Evolutionary conservation across 1,284 basidiomycete genomes (phyloP), one percentile per base, ranked within the genome.

Genomic region (Ustilago bromivora): DNA sequence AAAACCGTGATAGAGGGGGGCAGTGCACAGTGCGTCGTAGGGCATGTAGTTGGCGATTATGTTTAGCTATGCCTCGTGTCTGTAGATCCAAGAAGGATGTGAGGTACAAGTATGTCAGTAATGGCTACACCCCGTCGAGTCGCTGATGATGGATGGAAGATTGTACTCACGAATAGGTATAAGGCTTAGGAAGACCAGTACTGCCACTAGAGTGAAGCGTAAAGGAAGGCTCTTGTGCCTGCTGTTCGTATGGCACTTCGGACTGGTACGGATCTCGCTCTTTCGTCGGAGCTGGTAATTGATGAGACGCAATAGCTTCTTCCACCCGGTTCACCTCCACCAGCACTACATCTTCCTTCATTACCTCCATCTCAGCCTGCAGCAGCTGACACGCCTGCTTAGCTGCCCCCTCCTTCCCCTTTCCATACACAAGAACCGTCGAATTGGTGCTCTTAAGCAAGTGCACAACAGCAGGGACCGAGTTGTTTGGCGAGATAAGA

Each of bases 401-500:
- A 1, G 67, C 71, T 1, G 68, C 64, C 0, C 41, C 17, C 9
- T 35, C 47, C 36, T 61, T 70, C 9, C 71, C 60, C 1, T 36
- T 1, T 9, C 64, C 46, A 31, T 32, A 53, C 5, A 78, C 12
- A 38, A 74, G 57, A 0, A 53, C 49, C 3, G 40, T 13, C 6
- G 66, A 58, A 17, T 28, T 31, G 6, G 62, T 76, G 4, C 69
- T 46, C 28, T 76, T 71, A 56, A 80, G 35, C 2, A 80, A 66
- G 47, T 80, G 78, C 12, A 58, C 66, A 13, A 73, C 51, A 0
- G 78, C 76, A 7, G 71, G 68, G 2, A 63, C 57, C 34, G 67
- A 75, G 60, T 78, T 80, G 61, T 80, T 78, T 36, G 78, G 78
- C 35, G 78, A 78, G 51, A 80, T 65, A 41, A 80, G 64, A 2